phyloP scores from a whole-genome alignment of 1,139 yeast species.

The Yamadazyma aaseri region DNA sequence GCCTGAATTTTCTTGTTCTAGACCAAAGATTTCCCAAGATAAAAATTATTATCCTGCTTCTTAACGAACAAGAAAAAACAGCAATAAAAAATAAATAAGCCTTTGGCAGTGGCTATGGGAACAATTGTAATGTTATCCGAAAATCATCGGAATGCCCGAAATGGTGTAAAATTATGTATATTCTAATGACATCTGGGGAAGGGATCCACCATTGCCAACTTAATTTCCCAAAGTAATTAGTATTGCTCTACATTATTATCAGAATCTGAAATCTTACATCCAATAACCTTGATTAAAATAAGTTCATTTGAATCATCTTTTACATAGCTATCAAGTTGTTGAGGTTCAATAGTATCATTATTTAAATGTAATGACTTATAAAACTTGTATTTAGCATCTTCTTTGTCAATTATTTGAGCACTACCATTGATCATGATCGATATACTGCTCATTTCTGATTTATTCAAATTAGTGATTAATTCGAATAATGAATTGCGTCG shows the following conservation, averaged over 20 bases:
- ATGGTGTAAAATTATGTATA: too few species aligned
- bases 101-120: constrained; percentile 1
- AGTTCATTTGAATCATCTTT: constrained; percentile 61
- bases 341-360: constrained; percentile 66
- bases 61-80: too few species aligned
- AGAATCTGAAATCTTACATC: constrained; percentile 80
- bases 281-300: constrained; percentile 59
- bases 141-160: too few species aligned
- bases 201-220: too few species aligned
- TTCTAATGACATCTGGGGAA: too few species aligned
- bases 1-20: too few species aligned
- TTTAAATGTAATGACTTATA: constrained; percentile 61
- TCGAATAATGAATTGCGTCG: constrained; percentile 53
- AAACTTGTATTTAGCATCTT: constrained; percentile 41
- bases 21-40: too few species aligned
- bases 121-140: too few species aligned
- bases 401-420: constrained; percentile 52
- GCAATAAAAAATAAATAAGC: too few species aligned
- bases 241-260: constrained; percentile 62
- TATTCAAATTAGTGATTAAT: constrained; percentile 69
- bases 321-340: constrained; percentile 53
- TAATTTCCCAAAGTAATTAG: constrained; percentile 9
- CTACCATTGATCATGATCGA: constrained; percentile 77
- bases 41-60: too few species aligned
- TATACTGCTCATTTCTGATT: constrained; percentile 69